A percentile compares a stretch with the other conserved stretches of the same genome.
Conservation (phyloP, 192 early-diverging fungal species). For the Coemansia sp. region DNA sequence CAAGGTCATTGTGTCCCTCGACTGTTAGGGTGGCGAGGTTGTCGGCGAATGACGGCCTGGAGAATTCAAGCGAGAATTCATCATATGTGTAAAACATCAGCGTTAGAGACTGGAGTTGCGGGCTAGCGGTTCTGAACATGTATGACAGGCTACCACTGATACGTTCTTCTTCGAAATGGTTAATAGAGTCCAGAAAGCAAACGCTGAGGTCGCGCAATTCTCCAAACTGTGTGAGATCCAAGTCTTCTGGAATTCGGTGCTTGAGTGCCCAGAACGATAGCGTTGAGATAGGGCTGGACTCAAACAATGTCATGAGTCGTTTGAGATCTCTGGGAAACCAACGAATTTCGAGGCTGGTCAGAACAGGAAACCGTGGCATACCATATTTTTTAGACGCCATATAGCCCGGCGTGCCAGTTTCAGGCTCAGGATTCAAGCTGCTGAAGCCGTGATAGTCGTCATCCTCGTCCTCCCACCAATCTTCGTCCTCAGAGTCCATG, state of each 20-base stretch:
- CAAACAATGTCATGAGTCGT: conserved; percentile 9
- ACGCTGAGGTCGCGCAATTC: conserved; percentile 4
- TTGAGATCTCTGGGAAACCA: conserved; percentile 8
- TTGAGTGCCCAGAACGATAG: conserved; percentile 16
- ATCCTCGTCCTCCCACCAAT: not conserved
- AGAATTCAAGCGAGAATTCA: not conserved
- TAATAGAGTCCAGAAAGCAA: not conserved
- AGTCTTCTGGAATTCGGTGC: not conserved
- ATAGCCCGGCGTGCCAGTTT: not conserved
- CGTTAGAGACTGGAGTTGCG: not conserved
- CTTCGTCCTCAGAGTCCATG: not conserved
- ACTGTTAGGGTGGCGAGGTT: not conserved
- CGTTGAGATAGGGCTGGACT: not conserved
- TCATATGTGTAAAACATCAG: not conserved
- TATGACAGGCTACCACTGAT: not conserved
- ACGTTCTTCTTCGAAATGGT: not conserved
- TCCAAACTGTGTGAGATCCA: conserved; percentile 1
- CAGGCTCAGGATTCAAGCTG: not conserved
- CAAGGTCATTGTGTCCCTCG: not conserved
- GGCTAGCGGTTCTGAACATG: not conserved
- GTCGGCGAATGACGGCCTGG: not conserved
- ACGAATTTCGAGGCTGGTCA: conserved; percentile 8
- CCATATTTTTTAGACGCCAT: not conserved
- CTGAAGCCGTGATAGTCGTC: not conserved
- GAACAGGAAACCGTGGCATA: conserved; percentile 9